These are phyloP conservation scores for Apiospora hydei DNA, from an alignment of 2,329 filamentous ascomycete species.

Conservation along the genomic window DNA sequence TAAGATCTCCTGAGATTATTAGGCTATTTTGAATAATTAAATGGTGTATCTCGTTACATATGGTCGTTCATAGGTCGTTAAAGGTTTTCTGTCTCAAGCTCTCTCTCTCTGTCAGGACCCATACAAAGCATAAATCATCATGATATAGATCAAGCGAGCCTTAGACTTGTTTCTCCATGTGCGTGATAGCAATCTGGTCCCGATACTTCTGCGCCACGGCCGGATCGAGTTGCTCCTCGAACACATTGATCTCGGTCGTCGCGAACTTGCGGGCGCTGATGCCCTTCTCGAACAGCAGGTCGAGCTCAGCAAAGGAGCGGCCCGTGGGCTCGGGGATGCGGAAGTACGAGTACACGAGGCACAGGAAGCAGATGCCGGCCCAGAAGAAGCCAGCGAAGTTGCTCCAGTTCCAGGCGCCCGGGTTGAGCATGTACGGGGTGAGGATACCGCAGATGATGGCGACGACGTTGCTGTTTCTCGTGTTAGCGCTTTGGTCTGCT, in stretches of 20 bases:
- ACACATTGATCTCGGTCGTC: slow-evolving; percentile 62
- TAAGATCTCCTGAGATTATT: slow-evolving; percentile 1
- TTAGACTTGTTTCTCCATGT: slow-evolving; percentile 36
- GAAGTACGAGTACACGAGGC: slow-evolving; percentile 83
- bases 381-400: slow-evolving; percentile 91
- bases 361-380: slow-evolving; percentile 81
- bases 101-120: not conserved
- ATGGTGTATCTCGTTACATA: slow-evolving; percentile 7
- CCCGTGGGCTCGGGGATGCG: slow-evolving; percentile 81
- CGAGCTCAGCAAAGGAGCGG: slow-evolving; percentile 85
- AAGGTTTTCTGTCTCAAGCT: not conserved
- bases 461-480: slow-evolving; percentile 71
- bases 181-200: slow-evolving; percentile 44
- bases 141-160: not conserved
- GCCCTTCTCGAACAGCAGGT: slow-evolving; percentile 80
- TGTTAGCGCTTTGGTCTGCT: not conserved
- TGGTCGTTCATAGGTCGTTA: slow-evolving; percentile 15
- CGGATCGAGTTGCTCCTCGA: slow-evolving; percentile 57
- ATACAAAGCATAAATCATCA: not conserved
- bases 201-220: slow-evolving; percentile 58
- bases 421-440: slow-evolving; percentile 94
- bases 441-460: slow-evolving; percentile 82
- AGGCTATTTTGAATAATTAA: not conserved
- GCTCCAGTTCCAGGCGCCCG: slow-evolving; percentile 84
- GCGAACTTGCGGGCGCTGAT: slow-evolving; percentile 78